Evolutionary conservation across 768 basidiomycete species (phyloP).

Genomic region (Sporobolomyces pararoseus): DNA sequence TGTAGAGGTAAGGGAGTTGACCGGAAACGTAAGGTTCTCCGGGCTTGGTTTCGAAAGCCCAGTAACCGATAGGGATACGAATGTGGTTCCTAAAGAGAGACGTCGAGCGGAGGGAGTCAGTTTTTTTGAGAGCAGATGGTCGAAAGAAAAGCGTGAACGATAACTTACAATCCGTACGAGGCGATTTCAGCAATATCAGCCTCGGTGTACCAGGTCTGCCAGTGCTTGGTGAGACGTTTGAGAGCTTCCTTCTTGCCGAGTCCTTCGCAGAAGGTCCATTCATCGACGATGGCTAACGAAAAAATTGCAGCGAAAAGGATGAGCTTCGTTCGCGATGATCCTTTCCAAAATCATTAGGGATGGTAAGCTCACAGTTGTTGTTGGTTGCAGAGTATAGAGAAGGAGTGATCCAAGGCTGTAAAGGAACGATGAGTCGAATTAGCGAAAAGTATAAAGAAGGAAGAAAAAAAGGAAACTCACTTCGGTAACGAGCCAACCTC

Average conservation of each 20-base stretch:
- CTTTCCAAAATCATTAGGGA: no score
- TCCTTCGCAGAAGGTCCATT: slow-evolving; percentile 30
- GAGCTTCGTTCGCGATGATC: no score
- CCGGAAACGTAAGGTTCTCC: slow-evolving; percentile 38
- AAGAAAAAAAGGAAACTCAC: slow-evolving; percentile 46
- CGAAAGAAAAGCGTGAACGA: not conserved
- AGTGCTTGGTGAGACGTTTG: slow-evolving; percentile 47
- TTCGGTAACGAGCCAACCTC: slow-evolving; percentile 62
- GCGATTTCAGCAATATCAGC: slow-evolving; percentile 46
- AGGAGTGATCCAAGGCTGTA: slow-evolving; percentile 68
- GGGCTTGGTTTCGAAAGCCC: slow-evolving; percentile 38
- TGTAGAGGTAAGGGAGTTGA: slow-evolving; percentile 28
- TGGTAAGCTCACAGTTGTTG: slow-evolving; percentile 45
- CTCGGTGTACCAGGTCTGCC: slow-evolving; percentile 51
- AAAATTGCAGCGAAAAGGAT: not conserved
- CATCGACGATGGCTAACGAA: slow-evolving; percentile 30
- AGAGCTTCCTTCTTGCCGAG: slow-evolving; percentile 36
- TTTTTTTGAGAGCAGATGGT: no score
- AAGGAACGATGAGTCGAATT: not conserved
- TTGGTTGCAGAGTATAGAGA: slow-evolving; percentile 69
- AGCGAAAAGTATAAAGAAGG: slow-evolving; percentile 47
- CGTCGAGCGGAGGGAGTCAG: not conserved
- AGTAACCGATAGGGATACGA: slow-evolving; percentile 46
- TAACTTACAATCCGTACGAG: slow-evolving; percentile 4
- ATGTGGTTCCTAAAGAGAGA: slow-evolving; percentile 41